Percentiles rank a stretch among this genome's conserved stretches.
These are phyloP conservation scores for Stentor coeruleus DNA, from an alignment of 73 alveolate species.

Conservation along the genomic window DNA sequence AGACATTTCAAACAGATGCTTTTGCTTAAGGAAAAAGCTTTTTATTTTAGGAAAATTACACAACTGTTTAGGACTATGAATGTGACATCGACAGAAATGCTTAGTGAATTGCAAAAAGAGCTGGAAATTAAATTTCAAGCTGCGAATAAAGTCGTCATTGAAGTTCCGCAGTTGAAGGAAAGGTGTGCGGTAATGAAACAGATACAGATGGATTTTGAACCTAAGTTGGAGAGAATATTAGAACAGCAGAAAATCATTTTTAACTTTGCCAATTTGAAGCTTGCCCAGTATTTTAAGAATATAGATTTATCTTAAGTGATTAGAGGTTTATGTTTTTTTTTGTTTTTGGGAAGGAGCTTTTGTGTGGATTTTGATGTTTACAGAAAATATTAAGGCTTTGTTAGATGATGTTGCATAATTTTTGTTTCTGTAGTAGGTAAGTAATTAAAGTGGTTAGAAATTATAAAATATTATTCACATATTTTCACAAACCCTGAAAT, in stretches of 20 bases:
- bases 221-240: background rate
- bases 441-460: no score
- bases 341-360: no score
- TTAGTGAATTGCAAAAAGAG: slow-evolving; percentile 43
- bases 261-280: background rate
- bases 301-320: no score
- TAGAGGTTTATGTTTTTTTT: no score
- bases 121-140: slow-evolving; percentile 31
- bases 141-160: slow-evolving; percentile 34
- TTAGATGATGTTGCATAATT: no score
- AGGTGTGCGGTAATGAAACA: slow-evolving; percentile 8
- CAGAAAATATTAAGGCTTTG: no score
- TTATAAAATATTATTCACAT: no score
- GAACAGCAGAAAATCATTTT: slow-evolving; percentile 9
- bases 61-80: slow-evolving; percentile 29
- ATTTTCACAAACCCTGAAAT: no score
- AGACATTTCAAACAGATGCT: slow-evolving; percentile 21
- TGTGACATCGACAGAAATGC: slow-evolving; percentile 48
- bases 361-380: no score
- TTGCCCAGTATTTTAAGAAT: background rate
- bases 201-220: background rate
- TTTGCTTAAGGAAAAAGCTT: slow-evolving; percentile 26
- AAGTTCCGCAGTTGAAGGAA: slow-evolving; percentile 36
- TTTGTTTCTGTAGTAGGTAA: no score
- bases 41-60: slow-evolving; percentile 35